Percentiles rank a stretch among this genome's conserved stretches.
These are phyloP conservation scores for Diaporthe citrichinensis DNA, from an alignment of 2,329 filamentous ascomycete genomes.

Conservation along the genomic window DNA sequence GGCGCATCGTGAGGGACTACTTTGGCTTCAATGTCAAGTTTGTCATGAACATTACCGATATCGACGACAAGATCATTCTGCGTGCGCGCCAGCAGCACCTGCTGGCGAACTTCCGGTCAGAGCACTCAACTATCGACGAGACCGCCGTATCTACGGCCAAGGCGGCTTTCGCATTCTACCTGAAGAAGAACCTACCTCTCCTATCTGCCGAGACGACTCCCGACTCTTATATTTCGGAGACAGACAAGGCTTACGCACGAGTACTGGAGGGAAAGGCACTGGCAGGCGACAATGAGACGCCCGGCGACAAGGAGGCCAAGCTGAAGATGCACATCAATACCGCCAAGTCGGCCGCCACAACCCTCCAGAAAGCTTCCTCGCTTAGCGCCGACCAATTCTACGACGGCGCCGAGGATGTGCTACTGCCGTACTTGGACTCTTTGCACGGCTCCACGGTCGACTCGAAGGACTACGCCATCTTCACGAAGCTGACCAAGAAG, in stretches of 20 bases:
- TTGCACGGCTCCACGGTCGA: conserved; percentile 74
- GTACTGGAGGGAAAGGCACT: conserved; percentile 70
- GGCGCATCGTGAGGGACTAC: conserved; percentile 85
- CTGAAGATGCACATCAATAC: conserved; percentile 88
- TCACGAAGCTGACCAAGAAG: conserved; percentile 86
- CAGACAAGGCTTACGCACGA: conserved; percentile 65
- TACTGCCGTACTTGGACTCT: conserved; percentile 87
- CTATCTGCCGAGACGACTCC: conserved; percentile 54
- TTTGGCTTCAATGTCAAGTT: conserved; percentile 88
- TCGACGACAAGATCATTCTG: conserved; percentile 79
- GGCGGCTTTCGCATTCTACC: conserved; percentile 69
- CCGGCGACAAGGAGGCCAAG: conserved; percentile 87
- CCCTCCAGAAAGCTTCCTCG: conserved; percentile 56
- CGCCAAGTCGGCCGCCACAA: conserved; percentile 65
- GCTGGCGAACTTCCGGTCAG: conserved; percentile 68
- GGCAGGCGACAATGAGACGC: conserved; percentile 66
- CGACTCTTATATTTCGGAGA: conserved; percentile 63
- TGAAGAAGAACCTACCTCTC: conserved; percentile 68
- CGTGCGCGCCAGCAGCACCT: conserved; percentile 72
- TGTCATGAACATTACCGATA: conserved; percentile 94
- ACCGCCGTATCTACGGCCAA: conserved; percentile 47
- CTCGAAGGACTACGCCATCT: conserved; percentile 78
- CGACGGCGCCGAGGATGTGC: conserved; percentile 73
- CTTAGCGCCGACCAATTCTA: conserved; percentile 56
- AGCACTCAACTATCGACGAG: conserved; percentile 60